phyloP scores from a whole-genome alignment of 2,329 filamentous ascomycete genomes.

The Chaetomiaceae sp. region DNA sequence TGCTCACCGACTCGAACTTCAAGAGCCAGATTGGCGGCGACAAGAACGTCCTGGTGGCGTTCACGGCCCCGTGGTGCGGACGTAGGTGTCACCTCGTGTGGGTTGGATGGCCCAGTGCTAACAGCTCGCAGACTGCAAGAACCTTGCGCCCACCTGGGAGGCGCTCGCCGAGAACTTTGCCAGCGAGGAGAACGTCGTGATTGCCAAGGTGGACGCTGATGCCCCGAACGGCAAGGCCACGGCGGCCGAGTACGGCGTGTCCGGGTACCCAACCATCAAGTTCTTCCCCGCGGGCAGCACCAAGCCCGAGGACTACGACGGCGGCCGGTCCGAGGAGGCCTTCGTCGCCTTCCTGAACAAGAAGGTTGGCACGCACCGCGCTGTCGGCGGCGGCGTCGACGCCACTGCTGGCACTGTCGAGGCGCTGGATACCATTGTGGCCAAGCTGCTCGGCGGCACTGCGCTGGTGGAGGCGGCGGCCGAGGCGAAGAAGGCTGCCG shows the following conservation, averaged over 20 bases:
- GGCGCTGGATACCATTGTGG: constrained; percentile 69
- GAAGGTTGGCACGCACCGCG: constrained; percentile 82
- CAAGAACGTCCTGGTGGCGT: constrained; percentile 89
- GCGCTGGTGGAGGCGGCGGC: constrained; percentile 59
- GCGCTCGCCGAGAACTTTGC: constrained; percentile 76
- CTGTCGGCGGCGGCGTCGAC: constrained; percentile 75
- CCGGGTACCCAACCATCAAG: constrained; percentile 94
- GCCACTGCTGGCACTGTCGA: constrained; percentile 76
- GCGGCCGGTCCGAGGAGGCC: constrained; percentile 70
- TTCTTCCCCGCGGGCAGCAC: constrained; percentile 87
- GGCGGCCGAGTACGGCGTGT: constrained; percentile 70
- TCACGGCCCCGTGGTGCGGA: constrained; percentile 97
- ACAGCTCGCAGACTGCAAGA: constrained; percentile 79
- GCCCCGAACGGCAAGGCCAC: constrained; percentile 76
- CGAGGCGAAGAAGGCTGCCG: constrained; percentile 69
- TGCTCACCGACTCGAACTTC: constrained; percentile 78
- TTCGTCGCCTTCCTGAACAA: constrained; percentile 81
- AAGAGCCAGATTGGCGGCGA: constrained; percentile 72
- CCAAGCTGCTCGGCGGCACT: constrained; percentile 66
- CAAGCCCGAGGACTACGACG: constrained; percentile 65
- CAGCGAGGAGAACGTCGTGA: constrained; percentile 70
- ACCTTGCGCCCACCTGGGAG: constrained; percentile 85
- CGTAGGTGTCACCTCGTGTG: constrained; percentile 60
- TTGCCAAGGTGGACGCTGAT: constrained; percentile 96
- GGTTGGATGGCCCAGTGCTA: background rate